A percentile compares a stretch with the other conserved stretches of the same genome.
Evolutionary conservation across 768 basidiomycete species (phyloP).

Genomic region (Phanerochaete sordida): DNA sequence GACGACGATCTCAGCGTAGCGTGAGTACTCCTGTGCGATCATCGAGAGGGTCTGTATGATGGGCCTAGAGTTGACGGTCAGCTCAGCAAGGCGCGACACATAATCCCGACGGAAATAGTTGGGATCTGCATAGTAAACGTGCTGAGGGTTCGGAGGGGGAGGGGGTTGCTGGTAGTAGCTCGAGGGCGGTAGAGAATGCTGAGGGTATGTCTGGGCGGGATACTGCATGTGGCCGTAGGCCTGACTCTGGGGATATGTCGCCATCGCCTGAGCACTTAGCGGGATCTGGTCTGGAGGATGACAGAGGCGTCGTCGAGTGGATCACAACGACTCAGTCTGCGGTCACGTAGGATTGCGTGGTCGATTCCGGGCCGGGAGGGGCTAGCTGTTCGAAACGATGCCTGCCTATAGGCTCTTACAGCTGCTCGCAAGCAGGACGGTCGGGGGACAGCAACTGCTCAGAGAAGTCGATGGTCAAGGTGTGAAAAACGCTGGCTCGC

Average conservation of each 20-base stretch:
- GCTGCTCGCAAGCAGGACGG: constrained; percentile 17
- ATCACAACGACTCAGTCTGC: constrained; percentile 15
- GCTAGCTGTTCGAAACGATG: constrained; percentile 2
- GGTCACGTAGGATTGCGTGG: background rate
- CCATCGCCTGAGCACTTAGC: constrained; percentile 21
- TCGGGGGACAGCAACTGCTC: constrained; percentile 13
- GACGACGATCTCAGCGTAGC: constrained; percentile 75
- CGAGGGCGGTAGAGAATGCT: constrained; percentile 23
- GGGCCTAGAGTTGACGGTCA: constrained; percentile 92
- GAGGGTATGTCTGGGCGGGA: constrained; percentile 39
- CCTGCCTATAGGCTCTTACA: constrained; percentile 21
- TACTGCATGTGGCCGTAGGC: constrained; percentile 57
- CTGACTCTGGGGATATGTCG: constrained; percentile 52
- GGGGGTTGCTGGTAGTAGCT: constrained; percentile 45
- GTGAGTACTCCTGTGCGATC: constrained; percentile 82
- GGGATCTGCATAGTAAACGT: constrained; percentile 56
- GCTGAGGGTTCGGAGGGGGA: constrained; percentile 34
- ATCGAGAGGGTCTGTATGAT: constrained; percentile 92
- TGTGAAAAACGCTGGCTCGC: constrained; percentile 22
- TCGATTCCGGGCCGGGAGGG: constrained; percentile 5
- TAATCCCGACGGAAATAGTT: constrained; percentile 79
- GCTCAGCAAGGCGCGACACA: constrained; percentile 63
- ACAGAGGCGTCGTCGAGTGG: constrained; percentile 11
- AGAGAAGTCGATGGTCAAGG: constrained; percentile 44
- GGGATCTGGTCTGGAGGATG: background rate